A percentile compares a stretch with the other conserved stretches of the same genome.
Conservation (phyloP, 345 rosid species). For the Gossypium mustelinum region DNA sequence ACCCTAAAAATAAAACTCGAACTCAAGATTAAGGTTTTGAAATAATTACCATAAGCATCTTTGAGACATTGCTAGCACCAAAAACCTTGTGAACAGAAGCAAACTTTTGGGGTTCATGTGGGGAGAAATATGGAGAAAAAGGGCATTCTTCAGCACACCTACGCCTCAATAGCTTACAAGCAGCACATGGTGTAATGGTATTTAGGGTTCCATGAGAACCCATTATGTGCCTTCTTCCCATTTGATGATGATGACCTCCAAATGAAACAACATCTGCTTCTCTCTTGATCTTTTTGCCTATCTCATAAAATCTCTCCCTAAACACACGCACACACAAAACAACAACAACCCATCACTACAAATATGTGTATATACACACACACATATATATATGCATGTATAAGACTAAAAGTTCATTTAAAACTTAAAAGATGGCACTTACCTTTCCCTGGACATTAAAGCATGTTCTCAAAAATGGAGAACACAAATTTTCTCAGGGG, state of each 20-base stretch:
- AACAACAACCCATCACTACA: no score
- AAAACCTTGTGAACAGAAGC: constrained; percentile 94
- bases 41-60: constrained; percentile 74
- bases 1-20: no score
- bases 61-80: constrained; percentile 97
- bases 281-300: constrained; percentile 77
- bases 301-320: constrained; percentile 82
- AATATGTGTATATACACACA: no score
- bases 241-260: constrained; percentile 18
- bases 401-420: no score
- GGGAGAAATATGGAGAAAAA: constrained; percentile 92
- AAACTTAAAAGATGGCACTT: constrained; percentile 1
- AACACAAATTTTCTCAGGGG: background rate
- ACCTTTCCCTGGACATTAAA: constrained; percentile 98
- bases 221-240: constrained; percentile 81
- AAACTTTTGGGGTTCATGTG: constrained; percentile 91
- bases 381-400: no score
- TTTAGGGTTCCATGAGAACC: constrained; percentile 77
- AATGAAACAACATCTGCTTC: constrained; percentile 62
- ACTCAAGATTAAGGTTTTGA: no score
- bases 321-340: background rate
- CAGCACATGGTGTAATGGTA: constrained; percentile 90
- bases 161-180: constrained; percentile 87
- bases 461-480: constrained; percentile 58
- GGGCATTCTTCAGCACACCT: constrained; percentile 97